phyloP scores from a whole-genome alignment of 2,329 filamentous ascomycete genomes.

The Rugonectria rugulosa region DNA sequence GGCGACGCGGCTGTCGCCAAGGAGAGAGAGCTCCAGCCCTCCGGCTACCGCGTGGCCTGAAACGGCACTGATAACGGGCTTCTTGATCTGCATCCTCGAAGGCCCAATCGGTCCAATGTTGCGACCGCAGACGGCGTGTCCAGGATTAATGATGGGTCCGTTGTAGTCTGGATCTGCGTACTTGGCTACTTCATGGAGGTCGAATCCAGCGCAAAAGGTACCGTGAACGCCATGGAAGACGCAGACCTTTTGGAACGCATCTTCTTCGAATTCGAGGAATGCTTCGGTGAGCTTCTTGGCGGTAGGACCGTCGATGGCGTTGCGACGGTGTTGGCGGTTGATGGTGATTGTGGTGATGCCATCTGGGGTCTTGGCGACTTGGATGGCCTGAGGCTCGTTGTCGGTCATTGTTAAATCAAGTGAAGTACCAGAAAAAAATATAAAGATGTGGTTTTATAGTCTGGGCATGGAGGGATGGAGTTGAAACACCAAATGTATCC shows the following conservation, averaged over 20 bases:
- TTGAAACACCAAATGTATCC: too few species aligned
- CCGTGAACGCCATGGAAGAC: conserved; percentile 55
- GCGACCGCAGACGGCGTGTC: conserved; percentile 26
- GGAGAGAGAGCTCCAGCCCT: conserved; percentile 58
- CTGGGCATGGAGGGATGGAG: too few species aligned
- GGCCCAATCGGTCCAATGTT: conserved; percentile 59
- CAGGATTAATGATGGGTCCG: conserved; percentile 9
- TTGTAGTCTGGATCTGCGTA: conserved; percentile 10
- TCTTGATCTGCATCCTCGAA: conserved; percentile 56
- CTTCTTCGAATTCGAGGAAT: conserved; percentile 57
- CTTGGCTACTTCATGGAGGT: conserved; percentile 55
- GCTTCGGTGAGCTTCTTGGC: conserved; percentile 56
- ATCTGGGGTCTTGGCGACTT: conserved; percentile 31
- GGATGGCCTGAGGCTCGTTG: conserved; percentile 25
- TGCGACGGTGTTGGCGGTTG: conserved; percentile 57
- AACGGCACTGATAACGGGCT: conserved; percentile 61
- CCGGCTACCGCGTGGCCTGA: conserved; percentile 62
- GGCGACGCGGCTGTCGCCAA: conserved; percentile 61
- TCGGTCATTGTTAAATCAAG: background rate
- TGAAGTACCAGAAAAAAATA: too few species aligned
- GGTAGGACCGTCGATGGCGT: conserved; percentile 60
- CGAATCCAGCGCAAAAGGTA: conserved; percentile 62
- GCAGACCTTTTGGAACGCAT: conserved; percentile 59
- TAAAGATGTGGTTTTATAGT: too few species aligned
- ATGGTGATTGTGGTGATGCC: conserved; percentile 65